Evolutionary conservation across 306 rosid species (phyloP).

Genomic region (Malus fusca): DNA sequence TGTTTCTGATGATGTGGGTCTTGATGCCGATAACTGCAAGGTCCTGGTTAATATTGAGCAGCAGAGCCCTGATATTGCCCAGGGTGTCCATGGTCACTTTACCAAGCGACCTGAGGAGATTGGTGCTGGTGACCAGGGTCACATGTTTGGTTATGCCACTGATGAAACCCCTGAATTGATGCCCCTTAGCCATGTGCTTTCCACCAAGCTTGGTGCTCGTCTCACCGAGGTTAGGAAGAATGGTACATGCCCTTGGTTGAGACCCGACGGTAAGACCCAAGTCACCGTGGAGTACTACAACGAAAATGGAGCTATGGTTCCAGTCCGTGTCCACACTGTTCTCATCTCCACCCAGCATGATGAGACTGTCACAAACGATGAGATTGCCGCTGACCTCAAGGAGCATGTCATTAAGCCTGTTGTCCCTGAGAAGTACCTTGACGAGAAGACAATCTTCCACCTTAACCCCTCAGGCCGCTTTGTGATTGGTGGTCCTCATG

Average conservation of each 20-base stretch:
- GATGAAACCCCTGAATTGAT: conserved; percentile 94
- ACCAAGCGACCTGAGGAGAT: conserved; percentile 99
- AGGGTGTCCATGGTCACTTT: conserved; percentile 99
- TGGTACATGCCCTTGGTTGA: conserved; percentile 88
- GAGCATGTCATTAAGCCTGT: conserved; percentile 98
- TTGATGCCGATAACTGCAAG: conserved; percentile 98
- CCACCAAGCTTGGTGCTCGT: conserved; percentile 89
- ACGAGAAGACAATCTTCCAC: conserved; percentile 97
- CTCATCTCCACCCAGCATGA: conserved; percentile 99
- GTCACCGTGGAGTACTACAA: conserved; percentile 91
- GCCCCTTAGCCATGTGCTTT: conserved; percentile 97
- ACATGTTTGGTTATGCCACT: conserved; percentile 99
- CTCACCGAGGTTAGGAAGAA: conserved; percentile 96
- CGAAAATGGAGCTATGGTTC: conserved; percentile 92
- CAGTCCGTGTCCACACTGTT: conserved; percentile 93
- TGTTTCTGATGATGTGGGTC: conserved; percentile 87
- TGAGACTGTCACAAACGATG: conserved; percentile 89
- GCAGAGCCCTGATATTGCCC: conserved; percentile 99
- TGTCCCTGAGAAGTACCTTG: conserved; percentile 90
- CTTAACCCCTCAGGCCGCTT: conserved; percentile 99
- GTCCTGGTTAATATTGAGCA: conserved; percentile 99
- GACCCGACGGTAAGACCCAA: conserved; percentile 99
- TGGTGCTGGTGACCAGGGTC: conserved; percentile 99
- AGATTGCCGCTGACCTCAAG: conserved; percentile 91
- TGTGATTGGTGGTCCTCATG: conserved; percentile 98